These are phyloP conservation scores for Prunus armeniaca DNA, from an alignment of 306 rosid genomes.

Conservation along the genomic window DNA sequence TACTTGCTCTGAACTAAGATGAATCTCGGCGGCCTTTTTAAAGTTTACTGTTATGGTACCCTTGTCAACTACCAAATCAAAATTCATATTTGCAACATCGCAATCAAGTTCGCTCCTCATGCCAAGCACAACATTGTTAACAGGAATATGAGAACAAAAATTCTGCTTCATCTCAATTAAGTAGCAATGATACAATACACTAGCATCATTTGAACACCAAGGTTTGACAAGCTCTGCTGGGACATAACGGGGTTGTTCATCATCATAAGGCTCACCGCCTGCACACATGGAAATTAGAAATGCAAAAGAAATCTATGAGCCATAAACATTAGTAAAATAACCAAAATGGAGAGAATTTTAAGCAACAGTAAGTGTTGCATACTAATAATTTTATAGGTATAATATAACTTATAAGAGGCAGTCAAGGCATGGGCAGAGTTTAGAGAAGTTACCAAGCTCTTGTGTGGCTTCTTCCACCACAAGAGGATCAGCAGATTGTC, in stretches of 20 bases:
- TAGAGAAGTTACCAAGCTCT: constrained; percentile 41
- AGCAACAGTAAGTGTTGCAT: neutral
- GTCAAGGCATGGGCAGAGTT: constrained; percentile 14
- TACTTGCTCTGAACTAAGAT: constrained; percentile 50
- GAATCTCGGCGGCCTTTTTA: constrained; percentile 33
- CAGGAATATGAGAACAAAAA: constrained; percentile 40
- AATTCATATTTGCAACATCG: constrained; percentile 40
- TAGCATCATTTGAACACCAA: constrained; percentile 13
- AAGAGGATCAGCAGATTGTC: too few relatives aligned
- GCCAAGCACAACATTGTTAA: constrained; percentile 52
- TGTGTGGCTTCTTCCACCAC: constrained; percentile 24
- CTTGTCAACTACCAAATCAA: constrained; percentile 42
- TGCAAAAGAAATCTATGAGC: neutral
- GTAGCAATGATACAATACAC: constrained; percentile 58
- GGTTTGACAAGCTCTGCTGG: constrained; percentile 54
- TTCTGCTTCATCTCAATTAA: constrained; percentile 49
- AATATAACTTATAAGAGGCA: neutral
- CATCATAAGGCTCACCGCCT: constrained; percentile 51
- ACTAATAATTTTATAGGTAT: neutral
- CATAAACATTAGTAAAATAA: neutral
- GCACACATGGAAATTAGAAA: neutral
- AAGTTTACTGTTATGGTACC: constrained; percentile 49
- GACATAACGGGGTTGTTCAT: constrained; percentile 56
- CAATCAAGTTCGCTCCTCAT: constrained; percentile 44
- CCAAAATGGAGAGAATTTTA: neutral